phyloP scores from a whole-genome alignment of 176 grass and related monocot species.

The Pontederia crassipes region DNA sequence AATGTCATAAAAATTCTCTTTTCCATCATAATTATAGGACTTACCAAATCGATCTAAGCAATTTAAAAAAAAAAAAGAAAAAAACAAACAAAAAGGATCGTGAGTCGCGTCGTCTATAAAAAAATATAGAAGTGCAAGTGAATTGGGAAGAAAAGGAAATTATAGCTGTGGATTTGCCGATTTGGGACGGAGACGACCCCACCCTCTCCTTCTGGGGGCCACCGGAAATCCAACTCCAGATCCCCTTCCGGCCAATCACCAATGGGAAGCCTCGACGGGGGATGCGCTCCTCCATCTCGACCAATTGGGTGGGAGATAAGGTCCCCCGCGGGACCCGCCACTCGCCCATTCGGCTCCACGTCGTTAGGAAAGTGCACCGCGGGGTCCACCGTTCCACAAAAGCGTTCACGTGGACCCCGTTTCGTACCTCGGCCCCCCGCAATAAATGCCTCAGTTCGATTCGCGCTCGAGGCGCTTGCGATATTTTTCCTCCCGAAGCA shows the following conservation, averaged over 20 bases:
- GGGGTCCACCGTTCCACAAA: neutral
- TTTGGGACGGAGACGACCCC: neutral
- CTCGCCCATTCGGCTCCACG: neutral
- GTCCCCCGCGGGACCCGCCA: conserved; percentile 3
- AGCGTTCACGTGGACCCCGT: neutral
- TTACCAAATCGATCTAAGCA: too few species aligned
- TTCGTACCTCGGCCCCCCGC: too few species aligned
- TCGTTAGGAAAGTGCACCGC: conserved; percentile 2
- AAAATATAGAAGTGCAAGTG: too few species aligned
- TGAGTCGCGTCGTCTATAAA: too few species aligned
- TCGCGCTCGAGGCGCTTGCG: neutral
- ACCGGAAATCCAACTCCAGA: conserved; percentile 29
- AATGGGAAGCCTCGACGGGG: conserved; percentile 24
- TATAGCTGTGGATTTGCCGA: neutral
- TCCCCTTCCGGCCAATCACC: conserved; percentile 9
- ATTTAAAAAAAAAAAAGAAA: too few species aligned
- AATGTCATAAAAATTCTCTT: too few species aligned
- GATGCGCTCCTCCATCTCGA: conserved; percentile 15
- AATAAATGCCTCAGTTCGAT: neutral
- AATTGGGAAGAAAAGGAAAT: neutral
- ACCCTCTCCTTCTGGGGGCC: conserved; percentile 8
- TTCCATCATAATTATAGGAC: too few species aligned
- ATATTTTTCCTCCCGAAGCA: neutral
- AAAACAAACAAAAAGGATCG: too few species aligned
- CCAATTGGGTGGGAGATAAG: conserved; percentile 58